Conservation (phyloP, 192 early-diverging fungal genomes). For the Rhizoclosmatium sp. region DNA sequence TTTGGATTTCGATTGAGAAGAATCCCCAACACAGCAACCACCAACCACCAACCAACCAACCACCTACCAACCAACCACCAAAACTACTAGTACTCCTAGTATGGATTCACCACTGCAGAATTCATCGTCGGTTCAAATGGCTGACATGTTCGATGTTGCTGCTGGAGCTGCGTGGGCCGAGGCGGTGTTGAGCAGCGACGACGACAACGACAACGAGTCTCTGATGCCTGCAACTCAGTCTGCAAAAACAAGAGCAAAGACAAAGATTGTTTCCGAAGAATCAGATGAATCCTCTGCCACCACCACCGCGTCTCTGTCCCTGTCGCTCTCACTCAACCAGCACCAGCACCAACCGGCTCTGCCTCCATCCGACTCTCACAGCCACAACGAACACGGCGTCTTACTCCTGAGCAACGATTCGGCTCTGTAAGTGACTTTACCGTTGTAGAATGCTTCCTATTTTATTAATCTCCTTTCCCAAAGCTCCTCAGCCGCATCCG, state of each 20-base stretch:
- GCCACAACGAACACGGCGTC: slow-evolving; percentile 2
- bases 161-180: slow-evolving; percentile 36
- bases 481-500: not conserved
- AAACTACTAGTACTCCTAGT: too few species aligned
- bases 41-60: not conserved
- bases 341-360: not conserved
- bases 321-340: not conserved
- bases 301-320: not conserved
- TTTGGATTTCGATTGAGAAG: not conserved
- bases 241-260: too few species aligned
- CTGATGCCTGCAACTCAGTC: not conserved
- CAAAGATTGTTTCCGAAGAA: too few species aligned
- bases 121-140: slow-evolving; percentile 10
- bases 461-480: too few species aligned
- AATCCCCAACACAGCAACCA: not conserved
- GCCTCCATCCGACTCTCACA: not conserved
- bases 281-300: not conserved
- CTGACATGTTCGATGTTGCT: slow-evolving; percentile 27
- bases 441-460: not conserved
- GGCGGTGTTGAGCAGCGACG: not conserved
- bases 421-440: not conserved
- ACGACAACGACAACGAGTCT: not conserved
- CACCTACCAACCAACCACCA: too few species aligned
- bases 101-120: not conserved
- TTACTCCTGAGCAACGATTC: not conserved